A percentile compares a stretch with the other conserved stretches of the same genome.
Evolutionary conservation across 1,284 basidiomycete species (phyloP).

Genomic region (Marasmius sp.): DNA sequence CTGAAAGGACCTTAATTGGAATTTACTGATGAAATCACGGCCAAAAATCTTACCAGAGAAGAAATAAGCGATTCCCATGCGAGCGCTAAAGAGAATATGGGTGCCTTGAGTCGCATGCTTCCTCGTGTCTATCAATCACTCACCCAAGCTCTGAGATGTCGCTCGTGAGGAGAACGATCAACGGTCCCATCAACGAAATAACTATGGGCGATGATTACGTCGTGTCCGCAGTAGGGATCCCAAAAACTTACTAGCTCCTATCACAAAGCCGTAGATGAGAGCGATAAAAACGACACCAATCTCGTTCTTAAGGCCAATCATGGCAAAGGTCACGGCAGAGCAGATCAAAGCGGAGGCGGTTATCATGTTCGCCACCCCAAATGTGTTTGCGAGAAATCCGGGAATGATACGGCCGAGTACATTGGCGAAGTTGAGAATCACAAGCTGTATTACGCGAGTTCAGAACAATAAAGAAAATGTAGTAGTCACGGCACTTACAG

Average conservation of each 20-base stretch:
- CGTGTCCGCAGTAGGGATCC: not conserved
- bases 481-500: conserved; percentile 17
- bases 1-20: not conserved
- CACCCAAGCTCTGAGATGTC: conserved; percentile 19
- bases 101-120: not conserved
- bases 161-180: conserved; percentile 12
- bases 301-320: conserved; percentile 24
- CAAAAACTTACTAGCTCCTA: conserved; percentile 22
- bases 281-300: conserved; percentile 25
- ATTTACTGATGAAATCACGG: not conserved
- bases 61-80: not conserved
- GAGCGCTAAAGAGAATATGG: not conserved
- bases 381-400: conserved; percentile 23
- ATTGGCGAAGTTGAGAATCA: conserved; percentile 29
- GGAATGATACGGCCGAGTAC: conserved; percentile 29
- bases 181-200: conserved; percentile 12
- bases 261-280: conserved; percentile 29
- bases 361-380: conserved; percentile 27
- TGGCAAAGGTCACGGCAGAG: conserved; percentile 26
- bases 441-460: conserved; percentile 21
- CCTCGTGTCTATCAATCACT: not conserved
- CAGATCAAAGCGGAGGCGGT: conserved; percentile 18
- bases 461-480: not conserved
- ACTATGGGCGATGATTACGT: conserved; percentile 5
- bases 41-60: not conserved